Conservation (phyloP, 352 stramenopile species). For the Globisporangium middletonii region DNA sequence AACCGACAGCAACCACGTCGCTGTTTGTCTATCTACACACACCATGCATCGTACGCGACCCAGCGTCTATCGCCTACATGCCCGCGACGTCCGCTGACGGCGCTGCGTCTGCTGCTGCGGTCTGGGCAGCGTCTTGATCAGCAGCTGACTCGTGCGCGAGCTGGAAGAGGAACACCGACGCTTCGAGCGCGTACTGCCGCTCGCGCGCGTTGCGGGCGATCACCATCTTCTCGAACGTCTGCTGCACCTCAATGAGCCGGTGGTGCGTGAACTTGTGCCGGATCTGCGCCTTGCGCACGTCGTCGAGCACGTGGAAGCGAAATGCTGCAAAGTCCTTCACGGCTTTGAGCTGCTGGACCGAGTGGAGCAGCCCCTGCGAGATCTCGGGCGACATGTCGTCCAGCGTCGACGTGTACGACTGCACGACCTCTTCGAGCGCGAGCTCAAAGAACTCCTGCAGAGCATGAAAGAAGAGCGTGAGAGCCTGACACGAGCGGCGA, state of each 20-base stretch:
- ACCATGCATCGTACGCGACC: no score
- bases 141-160: conserved; percentile 39
- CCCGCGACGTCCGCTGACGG: background rate
- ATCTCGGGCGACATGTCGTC: conserved; percentile 54
- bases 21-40: no score
- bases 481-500: no score
- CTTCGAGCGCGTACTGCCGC: conserved; percentile 47
- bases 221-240: conserved; percentile 58
- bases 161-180: conserved; percentile 55
- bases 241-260: conserved; percentile 57
- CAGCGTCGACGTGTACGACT: conserved; percentile 40
- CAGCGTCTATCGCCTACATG: background rate
- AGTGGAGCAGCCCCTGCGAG: conserved; percentile 35
- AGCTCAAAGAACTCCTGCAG: conserved; percentile 62
- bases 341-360: conserved; percentile 37
- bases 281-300: conserved; percentile 29
- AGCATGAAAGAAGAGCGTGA: background rate
- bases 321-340: conserved; percentile 46
- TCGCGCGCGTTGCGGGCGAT: conserved; percentile 44
- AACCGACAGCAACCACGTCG: no score
- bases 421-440: conserved; percentile 54
- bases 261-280: conserved; percentile 49
- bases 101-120: conserved; percentile 4
- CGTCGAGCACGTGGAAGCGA: conserved; percentile 44
- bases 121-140: conserved; percentile 2